Conservation (phyloP, 1,284 basidiomycete genomes). For the Naganishia liquefaciens region DNA sequence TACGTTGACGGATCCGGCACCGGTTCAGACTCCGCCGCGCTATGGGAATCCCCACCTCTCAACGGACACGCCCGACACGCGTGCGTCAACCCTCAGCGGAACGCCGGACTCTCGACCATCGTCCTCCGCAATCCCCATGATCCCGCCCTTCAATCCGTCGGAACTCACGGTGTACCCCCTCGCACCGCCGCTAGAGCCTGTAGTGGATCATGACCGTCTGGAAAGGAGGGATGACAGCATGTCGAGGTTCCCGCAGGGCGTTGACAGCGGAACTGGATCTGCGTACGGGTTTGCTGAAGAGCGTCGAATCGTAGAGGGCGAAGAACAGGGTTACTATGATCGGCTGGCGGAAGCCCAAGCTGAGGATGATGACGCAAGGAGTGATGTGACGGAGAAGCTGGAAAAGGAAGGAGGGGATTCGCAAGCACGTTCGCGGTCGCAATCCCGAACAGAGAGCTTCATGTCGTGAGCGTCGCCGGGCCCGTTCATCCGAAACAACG, state of each 20-base stretch:
- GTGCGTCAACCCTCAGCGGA: background rate
- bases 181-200: background rate
- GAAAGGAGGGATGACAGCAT: constrained; percentile 12
- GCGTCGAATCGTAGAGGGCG: background rate
- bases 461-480: constrained; percentile 16
- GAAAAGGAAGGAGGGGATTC: background rate
- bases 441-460: constrained; percentile 8
- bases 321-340: constrained; percentile 20
- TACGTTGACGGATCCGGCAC: constrained; percentile 1
- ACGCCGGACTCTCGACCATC: background rate
- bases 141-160: background rate
- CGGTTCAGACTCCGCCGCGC: background rate
- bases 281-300: background rate
- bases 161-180: constrained; percentile 5
- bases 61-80: background rate
- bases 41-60: background rate
- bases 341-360: background rate
- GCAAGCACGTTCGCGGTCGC: background rate
- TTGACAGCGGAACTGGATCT: constrained; percentile 21
- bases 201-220: background rate
- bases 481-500: background rate
- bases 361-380: constrained; percentile 11
- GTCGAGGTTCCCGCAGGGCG: constrained; percentile 14
- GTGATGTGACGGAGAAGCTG: constrained; percentile 23
- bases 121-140: constrained; percentile 14